phyloP scores from a whole-genome alignment of 2,329 filamentous ascomycete genomes.

The Diaporthe longicolla region DNA sequence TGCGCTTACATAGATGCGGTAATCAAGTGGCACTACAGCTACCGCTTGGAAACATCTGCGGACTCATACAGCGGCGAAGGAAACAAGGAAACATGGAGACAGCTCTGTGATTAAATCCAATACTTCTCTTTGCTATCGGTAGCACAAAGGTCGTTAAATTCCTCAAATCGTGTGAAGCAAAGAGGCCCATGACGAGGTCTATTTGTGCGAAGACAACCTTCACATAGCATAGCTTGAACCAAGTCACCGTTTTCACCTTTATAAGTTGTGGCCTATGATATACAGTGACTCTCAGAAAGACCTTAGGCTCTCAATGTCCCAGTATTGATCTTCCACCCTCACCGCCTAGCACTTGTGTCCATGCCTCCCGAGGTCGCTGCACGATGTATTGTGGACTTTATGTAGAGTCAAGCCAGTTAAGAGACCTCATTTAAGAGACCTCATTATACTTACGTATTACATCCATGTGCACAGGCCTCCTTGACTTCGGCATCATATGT shows the following conservation, averaged over 20 bases:
- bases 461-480: neutral
- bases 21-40: no score
- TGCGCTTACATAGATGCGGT: neutral
- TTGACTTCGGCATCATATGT: neutral
- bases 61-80: neutral
- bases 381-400: no score
- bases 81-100: no score
- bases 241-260: neutral
- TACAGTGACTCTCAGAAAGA: no score
- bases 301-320: neutral
- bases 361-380: no score
- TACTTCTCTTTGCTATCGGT: neutral
- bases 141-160: neutral
- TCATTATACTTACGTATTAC: neutral
- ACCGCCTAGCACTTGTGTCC: neutral
- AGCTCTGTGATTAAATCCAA: neutral
- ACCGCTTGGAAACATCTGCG: neutral
- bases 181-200: neutral
- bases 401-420: neutral
- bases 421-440: no score
- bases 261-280: no score
- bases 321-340: neutral
- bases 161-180: neutral
- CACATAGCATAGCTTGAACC: neutral
- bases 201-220: neutral